phyloP scores from a whole-genome alignment of 2,329 filamentous ascomycete genomes.

The Sphaerulina vaccinii region DNA sequence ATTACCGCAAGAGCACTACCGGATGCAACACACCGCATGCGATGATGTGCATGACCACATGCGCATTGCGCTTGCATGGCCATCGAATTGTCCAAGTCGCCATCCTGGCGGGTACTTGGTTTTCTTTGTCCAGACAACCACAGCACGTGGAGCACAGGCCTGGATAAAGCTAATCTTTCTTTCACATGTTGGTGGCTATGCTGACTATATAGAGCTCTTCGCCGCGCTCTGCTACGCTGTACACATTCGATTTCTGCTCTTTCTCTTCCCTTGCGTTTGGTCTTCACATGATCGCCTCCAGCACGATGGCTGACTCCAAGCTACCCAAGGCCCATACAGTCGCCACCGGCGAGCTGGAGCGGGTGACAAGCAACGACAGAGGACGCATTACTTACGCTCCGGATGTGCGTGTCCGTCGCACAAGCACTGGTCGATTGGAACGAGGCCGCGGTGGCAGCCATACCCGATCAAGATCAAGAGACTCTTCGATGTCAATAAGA shows the following conservation, averaged over 20 bases:
- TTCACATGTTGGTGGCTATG: slow-evolving; percentile 14
- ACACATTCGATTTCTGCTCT: too few relatives aligned
- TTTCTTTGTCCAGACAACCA: slow-evolving; percentile 7
- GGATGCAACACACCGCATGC: not conserved
- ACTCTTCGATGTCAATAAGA: slow-evolving; percentile 38
- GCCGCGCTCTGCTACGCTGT: too few relatives aligned
- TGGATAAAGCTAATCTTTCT: slow-evolving; percentile 11
- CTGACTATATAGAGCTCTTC: slow-evolving; percentile 13
- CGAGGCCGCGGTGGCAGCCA: slow-evolving; percentile 9
- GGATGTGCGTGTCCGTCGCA: slow-evolving; percentile 17
- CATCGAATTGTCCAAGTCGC: not conserved
- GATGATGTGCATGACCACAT: slow-evolving; percentile 5
- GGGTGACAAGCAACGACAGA: slow-evolving; percentile 11
- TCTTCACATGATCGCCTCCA: not conserved
- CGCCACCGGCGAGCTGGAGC: slow-evolving; percentile 16
- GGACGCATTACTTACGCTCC: slow-evolving; percentile 27
- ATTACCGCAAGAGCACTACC: not conserved
- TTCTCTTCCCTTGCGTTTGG: not conserved
- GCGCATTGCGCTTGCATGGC: slow-evolving; percentile 1
- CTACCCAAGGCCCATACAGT: slow-evolving; percentile 18
- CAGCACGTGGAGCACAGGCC: slow-evolving; percentile 10
- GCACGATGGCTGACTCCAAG: slow-evolving; percentile 11
- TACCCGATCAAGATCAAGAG: slow-evolving; percentile 27
- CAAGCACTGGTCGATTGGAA: slow-evolving; percentile 16
- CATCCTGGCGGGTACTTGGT: not conserved